A percentile compares a stretch with the other conserved stretches of the same genome.
Conservation (phyloP, 306 rosid species). For the Begonia fuchsioides region DNA sequence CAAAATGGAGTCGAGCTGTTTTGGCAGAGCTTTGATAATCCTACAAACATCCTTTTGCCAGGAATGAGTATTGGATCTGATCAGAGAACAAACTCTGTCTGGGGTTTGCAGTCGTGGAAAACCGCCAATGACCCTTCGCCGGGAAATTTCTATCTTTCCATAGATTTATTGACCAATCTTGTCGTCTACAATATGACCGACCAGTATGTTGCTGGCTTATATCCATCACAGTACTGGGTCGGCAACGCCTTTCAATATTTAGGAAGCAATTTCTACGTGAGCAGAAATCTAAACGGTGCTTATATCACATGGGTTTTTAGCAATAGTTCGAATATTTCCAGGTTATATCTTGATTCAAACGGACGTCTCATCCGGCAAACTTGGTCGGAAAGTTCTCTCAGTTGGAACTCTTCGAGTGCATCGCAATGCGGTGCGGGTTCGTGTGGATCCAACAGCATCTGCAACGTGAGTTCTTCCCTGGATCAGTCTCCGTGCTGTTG, state of each 20-base stretch:
- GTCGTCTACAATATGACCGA: background rate
- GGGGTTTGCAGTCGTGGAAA: background rate
- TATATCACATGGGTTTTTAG: background rate
- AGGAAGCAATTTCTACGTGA: background rate
- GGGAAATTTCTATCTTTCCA: background rate
- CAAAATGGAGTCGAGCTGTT: background rate
- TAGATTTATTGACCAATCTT: background rate
- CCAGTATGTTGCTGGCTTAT: too few relatives aligned
- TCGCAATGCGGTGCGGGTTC: background rate
- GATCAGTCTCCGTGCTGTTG: background rate
- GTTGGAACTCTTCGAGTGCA: background rate
- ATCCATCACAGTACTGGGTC: too few relatives aligned
- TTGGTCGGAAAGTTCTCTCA: background rate
- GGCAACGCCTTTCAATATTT: background rate
- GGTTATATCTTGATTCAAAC: background rate
- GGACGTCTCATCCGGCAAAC: background rate
- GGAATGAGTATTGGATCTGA: background rate
- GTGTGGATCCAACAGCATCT: background rate
- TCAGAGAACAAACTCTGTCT: background rate
- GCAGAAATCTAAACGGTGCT: background rate
- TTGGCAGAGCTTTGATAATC: constrained; percentile 11
- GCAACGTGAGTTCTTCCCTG: background rate
- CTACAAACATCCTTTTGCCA: background rate
- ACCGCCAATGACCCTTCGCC: background rate
- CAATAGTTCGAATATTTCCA: background rate